These are phyloP conservation scores for Aspergillus avenaceus DNA, from an alignment of 495 filamentous ascomycete species.

Conservation along the genomic window DNA sequence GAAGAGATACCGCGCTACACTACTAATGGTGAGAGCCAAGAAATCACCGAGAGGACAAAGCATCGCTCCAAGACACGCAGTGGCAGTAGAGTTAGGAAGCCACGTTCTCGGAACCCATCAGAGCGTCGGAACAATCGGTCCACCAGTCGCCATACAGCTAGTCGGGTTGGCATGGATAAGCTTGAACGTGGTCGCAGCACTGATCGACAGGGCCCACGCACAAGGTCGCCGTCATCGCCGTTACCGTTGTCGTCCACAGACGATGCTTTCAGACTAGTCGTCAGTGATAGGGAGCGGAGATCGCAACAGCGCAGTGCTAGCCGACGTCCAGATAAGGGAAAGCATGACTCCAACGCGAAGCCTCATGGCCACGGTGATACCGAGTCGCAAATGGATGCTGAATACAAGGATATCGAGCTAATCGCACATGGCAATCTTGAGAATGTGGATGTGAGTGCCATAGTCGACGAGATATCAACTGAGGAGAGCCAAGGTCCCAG, in stretches of 20 bases:
- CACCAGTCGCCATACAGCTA: constrained; percentile 36
- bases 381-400: constrained; percentile 15
- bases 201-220: constrained; percentile 53
- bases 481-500: constrained; percentile 19
- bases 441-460: too few relatives aligned
- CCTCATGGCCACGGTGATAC: constrained; percentile 46
- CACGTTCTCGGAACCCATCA: constrained; percentile 30
- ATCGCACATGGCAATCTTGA: not conserved
- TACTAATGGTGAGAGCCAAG: constrained; percentile 38
- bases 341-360: constrained; percentile 39
- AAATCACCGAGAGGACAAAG: constrained; percentile 39
- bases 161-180: constrained; percentile 44
- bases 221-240: constrained; percentile 76
- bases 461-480: constrained; percentile 9
- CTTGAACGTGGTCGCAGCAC: constrained; percentile 48
- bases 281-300: constrained; percentile 57
- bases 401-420: constrained; percentile 4
- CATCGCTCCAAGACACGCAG: constrained; percentile 36
- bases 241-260: constrained; percentile 60
- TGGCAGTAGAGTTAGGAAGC: constrained; percentile 34
- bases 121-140: constrained; percentile 34
- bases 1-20: constrained; percentile 65
- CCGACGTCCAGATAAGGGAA: constrained; percentile 43
- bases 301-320: constrained; percentile 53
- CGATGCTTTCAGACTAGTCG: constrained; percentile 57